Evolutionary conservation across 768 basidiomycete species (phyloP).

Genomic region (Amanita rubescens): DNA sequence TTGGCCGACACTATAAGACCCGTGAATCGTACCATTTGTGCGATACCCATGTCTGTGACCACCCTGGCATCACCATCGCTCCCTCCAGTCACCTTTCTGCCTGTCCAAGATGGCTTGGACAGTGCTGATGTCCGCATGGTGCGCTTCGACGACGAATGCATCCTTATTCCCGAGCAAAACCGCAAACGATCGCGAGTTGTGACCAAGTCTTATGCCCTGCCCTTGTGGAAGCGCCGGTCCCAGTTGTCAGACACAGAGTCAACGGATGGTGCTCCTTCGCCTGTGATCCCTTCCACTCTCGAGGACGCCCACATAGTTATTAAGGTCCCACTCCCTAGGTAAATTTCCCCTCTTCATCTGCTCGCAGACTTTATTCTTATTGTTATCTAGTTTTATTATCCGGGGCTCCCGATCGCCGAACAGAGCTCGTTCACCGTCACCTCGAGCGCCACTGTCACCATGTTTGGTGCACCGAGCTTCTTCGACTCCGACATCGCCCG

Average conservation of each 20-base stretch:
- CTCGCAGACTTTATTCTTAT: neutral
- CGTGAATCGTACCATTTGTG: slow-evolving; percentile 8
- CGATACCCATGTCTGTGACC: slow-evolving; percentile 5
- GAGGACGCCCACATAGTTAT: slow-evolving; percentile 45
- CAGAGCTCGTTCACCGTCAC: slow-evolving; percentile 28
- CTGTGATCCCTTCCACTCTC: slow-evolving; percentile 5
- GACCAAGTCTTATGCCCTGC: slow-evolving; percentile 62
- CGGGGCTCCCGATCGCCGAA: slow-evolving; percentile 31
- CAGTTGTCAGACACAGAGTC: slow-evolving; percentile 17
- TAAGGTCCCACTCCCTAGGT: slow-evolving; percentile 60
- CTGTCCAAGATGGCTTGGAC: neutral
- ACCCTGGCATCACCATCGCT: slow-evolving; percentile 2
- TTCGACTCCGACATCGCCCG: slow-evolving; percentile 12
- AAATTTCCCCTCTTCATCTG: slow-evolving; percentile 18
- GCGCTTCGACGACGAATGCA: slow-evolving; percentile 66
- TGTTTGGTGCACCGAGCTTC: slow-evolving; percentile 47
- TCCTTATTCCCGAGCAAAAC: slow-evolving; percentile 61
- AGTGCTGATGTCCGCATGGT: slow-evolving; percentile 31
- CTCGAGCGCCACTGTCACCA: slow-evolving; percentile 35
- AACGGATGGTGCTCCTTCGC: slow-evolving; percentile 12
- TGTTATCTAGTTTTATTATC: slow-evolving; percentile 30
- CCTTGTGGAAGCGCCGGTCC: slow-evolving; percentile 44
- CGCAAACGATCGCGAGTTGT: slow-evolving; percentile 43
- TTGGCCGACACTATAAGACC: slow-evolving; percentile 3
- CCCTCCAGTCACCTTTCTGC: neutral